These are phyloP conservation scores for Centrapalus pauciflorus DNA, from an alignment of 129 eudicot species.

Conservation along the genomic window DNA sequence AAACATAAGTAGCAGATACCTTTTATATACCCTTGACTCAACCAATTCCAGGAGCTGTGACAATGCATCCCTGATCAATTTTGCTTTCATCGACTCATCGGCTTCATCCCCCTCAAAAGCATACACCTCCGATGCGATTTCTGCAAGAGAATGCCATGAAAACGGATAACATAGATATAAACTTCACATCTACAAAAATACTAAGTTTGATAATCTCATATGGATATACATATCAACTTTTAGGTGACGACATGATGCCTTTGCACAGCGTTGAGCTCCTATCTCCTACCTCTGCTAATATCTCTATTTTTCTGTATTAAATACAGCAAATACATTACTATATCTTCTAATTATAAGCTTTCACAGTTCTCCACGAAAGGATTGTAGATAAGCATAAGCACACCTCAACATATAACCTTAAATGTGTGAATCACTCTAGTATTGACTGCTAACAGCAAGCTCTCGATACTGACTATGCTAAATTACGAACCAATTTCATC, in stretches of 20 bases:
- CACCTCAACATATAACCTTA: no score
- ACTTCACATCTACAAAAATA: not conserved
- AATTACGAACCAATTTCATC: not conserved
- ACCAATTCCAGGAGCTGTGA: slow-evolving; percentile 37
- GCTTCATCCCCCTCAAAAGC: slow-evolving; percentile 25
- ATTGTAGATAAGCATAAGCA: not conserved
- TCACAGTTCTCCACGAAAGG: not conserved
- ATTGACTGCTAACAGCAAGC: not conserved
- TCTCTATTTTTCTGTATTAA: not conserved
- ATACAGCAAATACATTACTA: not conserved
- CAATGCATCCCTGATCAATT: slow-evolving; percentile 48
- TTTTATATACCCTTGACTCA: slow-evolving; percentile 36
- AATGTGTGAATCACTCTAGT: not conserved
- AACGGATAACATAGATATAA: no score
- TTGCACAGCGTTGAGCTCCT: not conserved
- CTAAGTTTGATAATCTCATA: no score
- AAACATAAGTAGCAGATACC: slow-evolving; percentile 24
- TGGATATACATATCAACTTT: not conserved
- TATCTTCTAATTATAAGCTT: slow-evolving; percentile 1
- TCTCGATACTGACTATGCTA: not conserved
- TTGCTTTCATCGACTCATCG: slow-evolving; percentile 36
- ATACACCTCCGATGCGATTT: slow-evolving; percentile 33
- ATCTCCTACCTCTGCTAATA: not conserved
- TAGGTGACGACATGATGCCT: not conserved
- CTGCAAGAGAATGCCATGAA: slow-evolving; percentile 24